Evolutionary conservation across 768 basidiomycete genomes (phyloP).

Genomic region (Neoboletus magnificus): DNA sequence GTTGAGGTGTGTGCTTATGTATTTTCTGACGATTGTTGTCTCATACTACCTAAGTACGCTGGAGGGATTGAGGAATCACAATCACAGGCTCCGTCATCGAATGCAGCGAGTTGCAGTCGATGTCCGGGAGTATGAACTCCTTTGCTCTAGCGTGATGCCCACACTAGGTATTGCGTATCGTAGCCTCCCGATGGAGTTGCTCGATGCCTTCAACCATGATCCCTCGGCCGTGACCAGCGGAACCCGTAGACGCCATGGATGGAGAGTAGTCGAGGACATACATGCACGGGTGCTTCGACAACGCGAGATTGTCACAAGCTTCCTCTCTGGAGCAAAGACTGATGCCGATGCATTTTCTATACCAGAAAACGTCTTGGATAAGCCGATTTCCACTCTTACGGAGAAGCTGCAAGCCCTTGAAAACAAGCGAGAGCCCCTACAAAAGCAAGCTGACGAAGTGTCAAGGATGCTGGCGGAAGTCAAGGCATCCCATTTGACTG

Average conservation of each 20-base stretch:
- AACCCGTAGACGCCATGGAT: constrained; percentile 59
- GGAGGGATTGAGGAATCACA: constrained; percentile 56
- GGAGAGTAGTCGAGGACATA: constrained; percentile 76
- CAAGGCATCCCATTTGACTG: constrained; percentile 49
- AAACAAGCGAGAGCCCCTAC: constrained; percentile 42
- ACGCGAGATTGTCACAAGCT: constrained; percentile 49
- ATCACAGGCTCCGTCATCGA: constrained; percentile 64
- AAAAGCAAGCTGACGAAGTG: constrained; percentile 47
- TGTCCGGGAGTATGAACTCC: constrained; percentile 62
- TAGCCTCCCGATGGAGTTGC: constrained; percentile 58
- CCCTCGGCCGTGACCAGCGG: constrained; percentile 70
- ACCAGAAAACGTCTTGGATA: constrained; percentile 46
- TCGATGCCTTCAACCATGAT: constrained; percentile 75
- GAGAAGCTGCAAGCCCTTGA: constrained; percentile 51
- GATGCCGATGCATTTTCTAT: constrained; percentile 3
- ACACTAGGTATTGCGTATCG: constrained; percentile 46
- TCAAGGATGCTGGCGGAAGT: constrained; percentile 48
- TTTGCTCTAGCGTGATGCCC: constrained; percentile 51
- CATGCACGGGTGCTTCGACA: constrained; percentile 60
- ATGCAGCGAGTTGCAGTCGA: constrained; percentile 61
- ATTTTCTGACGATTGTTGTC: neutral
- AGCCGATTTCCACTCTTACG: constrained; percentile 50
- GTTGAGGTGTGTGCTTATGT: constrained; percentile 17
- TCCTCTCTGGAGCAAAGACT: constrained; percentile 33
- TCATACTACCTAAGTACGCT: constrained; percentile 45